Conservation (phyloP, 352 stramenopile species). For the Pythium graminicola region DNA sequence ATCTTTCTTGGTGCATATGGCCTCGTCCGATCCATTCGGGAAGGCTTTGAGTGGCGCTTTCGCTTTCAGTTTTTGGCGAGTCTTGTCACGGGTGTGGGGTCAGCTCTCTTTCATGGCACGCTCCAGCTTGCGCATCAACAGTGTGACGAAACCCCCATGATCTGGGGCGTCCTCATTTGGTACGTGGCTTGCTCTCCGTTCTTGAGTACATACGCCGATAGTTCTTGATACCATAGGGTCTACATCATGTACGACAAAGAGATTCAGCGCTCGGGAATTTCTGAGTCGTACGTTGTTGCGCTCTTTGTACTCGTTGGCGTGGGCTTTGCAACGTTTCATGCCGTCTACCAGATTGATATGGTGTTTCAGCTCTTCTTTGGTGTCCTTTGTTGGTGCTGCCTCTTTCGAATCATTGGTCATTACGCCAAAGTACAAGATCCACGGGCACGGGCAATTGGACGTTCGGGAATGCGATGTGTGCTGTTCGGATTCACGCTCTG, state of each 20-base stretch:
- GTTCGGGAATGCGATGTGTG: slow-evolving; percentile 52
- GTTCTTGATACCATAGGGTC: no score
- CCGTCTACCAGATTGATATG: slow-evolving; percentile 70
- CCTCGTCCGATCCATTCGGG: slow-evolving; percentile 47
- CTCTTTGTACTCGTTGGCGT: slow-evolving; percentile 49
- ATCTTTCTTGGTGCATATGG: slow-evolving; percentile 70
- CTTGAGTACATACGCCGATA: no score
- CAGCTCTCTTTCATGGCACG: slow-evolving; percentile 81
- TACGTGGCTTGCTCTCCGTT: slow-evolving; percentile 10
- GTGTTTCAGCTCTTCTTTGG: slow-evolving; percentile 77
- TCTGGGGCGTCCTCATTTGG: slow-evolving; percentile 75
- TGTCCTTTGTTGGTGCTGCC: slow-evolving; percentile 42
- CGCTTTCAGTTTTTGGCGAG: slow-evolving; percentile 65
- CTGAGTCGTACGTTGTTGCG: slow-evolving; percentile 35
- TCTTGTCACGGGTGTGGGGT: slow-evolving; percentile 76
- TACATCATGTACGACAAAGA: slow-evolving; percentile 82
- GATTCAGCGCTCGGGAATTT: slow-evolving; percentile 42
- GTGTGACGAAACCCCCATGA: slow-evolving; percentile 81
- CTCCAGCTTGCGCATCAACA: slow-evolving; percentile 77
- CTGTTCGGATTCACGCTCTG: slow-evolving; percentile 63
- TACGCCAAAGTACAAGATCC: slow-evolving; percentile 56
- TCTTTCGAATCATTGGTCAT: slow-evolving; percentile 45
- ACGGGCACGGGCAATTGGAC: slow-evolving; percentile 45
- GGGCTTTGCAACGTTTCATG: slow-evolving; percentile 63
- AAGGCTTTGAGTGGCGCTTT: slow-evolving; percentile 74